Evolutionary conservation across 352 stramenopile genomes (phyloP), one percentile per base, ranked within the genome.

Genomic region (Globisporangium carolinianum): DNA sequence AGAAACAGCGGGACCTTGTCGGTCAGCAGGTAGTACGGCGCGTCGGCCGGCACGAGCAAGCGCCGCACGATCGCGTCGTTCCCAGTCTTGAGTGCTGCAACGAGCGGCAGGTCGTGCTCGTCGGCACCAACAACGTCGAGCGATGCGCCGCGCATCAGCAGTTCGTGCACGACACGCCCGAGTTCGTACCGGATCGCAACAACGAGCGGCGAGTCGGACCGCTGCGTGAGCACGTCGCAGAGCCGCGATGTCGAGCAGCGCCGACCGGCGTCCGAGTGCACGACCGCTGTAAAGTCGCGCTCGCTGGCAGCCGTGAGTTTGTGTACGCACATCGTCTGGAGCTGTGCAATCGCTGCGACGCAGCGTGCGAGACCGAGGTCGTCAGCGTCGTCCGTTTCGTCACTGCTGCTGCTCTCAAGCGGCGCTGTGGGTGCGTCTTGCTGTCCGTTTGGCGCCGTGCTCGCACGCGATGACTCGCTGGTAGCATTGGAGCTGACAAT

Each of bases 1-100:
- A 91, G 82, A 42, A 94, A 84, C 32, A 89, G 66, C 37, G 80
- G 80, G 18, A 90, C 70, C 63, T 86, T 90, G 60, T 92, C 84
- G 0, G 79, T 91, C 1, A 94, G 57, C 6, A 91, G 60, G 58
- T 87, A 89, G 47, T 77, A 90, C 6, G 80, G 76, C 9, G 83
- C 78, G 32, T 74, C 71, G 56, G 84, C 76, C 38, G 87, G 74
- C 11, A 92, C 83, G 17, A 94, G 64, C 0, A 94, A 61, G 0
- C 85, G 75, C 15, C 85, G 76, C 45, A 86, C 82, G 42, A 94
- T 92, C 32, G 78, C 60, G 46, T 86, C 79, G 57, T 94, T 94
- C 2, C 70, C 78, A 4, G 77, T 81, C 51, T 86, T 76, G 5
- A 94, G 51, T 5, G 83, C 85, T 47, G 72, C 79, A 11, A 90